Evolutionary conservation across 108 stramenopile genomes (phyloP).

Genomic region (Cyclotella cryptica): DNA sequence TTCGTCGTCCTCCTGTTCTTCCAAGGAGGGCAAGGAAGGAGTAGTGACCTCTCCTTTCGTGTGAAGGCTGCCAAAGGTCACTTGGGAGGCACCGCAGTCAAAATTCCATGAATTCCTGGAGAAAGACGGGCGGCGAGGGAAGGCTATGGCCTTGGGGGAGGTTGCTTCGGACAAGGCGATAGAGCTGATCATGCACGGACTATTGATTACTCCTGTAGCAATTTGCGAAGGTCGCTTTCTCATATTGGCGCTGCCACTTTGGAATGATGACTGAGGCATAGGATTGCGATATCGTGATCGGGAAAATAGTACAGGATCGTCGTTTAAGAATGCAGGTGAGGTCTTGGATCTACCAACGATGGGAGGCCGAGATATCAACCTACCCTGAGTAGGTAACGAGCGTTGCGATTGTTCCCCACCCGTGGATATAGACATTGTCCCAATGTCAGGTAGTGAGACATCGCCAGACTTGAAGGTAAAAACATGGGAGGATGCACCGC

Average conservation of each 20-base stretch:
- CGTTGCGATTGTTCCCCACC: background rate
- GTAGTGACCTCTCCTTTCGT: background rate
- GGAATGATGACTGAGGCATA: background rate
- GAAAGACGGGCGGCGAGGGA: conserved; percentile 1
- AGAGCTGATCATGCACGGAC: conserved; percentile 29
- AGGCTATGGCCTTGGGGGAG: background rate
- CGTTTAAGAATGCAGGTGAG: background rate
- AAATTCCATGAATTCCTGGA: background rate
- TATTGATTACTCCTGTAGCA: background rate
- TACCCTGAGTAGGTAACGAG: background rate
- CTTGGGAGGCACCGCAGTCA: background rate
- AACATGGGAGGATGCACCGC: background rate
- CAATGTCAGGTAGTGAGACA: background rate
- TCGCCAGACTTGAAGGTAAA: background rate
- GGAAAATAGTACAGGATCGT: background rate
- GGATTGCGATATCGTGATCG: background rate
- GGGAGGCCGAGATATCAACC: background rate
- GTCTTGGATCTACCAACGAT: conserved; percentile 11
- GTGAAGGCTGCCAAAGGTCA: background rate
- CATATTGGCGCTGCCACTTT: background rate
- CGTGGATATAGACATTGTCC: background rate
- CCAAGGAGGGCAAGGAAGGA: conserved; percentile 13
- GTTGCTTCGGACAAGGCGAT: conserved; percentile 28
- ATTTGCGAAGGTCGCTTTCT: background rate
- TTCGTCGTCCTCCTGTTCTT: conserved; percentile 23